Conservation (phyloP, 371 early-diverging fungal species). For the Blakeslea trispora region DNA sequence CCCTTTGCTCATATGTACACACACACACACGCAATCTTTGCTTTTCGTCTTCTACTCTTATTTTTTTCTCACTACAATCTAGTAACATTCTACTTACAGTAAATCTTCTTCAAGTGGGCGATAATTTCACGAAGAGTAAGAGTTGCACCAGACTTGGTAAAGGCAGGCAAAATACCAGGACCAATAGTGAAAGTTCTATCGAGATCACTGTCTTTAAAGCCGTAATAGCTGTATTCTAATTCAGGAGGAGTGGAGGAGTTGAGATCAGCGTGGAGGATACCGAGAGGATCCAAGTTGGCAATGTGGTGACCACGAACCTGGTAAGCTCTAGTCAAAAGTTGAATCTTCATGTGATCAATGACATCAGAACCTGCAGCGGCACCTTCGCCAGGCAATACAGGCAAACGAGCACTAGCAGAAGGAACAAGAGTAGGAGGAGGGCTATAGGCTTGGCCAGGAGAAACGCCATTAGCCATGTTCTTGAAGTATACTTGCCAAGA, state of each 20-base stretch:
- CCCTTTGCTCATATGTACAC: constrained; percentile 1
- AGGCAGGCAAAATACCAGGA: constrained; percentile 93
- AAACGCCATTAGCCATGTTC: constrained; percentile 77
- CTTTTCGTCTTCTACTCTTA: not conserved
- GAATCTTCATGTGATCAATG: constrained; percentile 96
- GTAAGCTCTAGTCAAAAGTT: constrained; percentile 95
- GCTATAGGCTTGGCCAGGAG: constrained; percentile 76
- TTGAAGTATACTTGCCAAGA: constrained; percentile 97
- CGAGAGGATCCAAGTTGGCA: constrained; percentile 93
- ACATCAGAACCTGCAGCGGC: constrained; percentile 56
- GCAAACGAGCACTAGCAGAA: constrained; percentile 67
- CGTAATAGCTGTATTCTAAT: constrained; percentile 86
- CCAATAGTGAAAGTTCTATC: constrained; percentile 91
- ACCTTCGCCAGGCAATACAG: constrained; percentile 54
- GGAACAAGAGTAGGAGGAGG: constrained; percentile 83
- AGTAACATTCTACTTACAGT: constrained; percentile 56
- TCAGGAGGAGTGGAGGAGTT: constrained; percentile 74
- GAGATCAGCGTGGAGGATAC: constrained; percentile 70
- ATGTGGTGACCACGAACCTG: constrained; percentile 97
- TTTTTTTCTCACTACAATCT: not conserved
- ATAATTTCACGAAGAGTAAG: constrained; percentile 92
- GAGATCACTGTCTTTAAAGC: constrained; percentile 91
- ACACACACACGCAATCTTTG: too few relatives aligned
- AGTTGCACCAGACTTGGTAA: constrained; percentile 63
- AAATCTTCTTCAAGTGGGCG: constrained; percentile 77